phyloP scores from a whole-genome alignment of 164 flowering plant species.

The Houttuynia cordata region DNA sequence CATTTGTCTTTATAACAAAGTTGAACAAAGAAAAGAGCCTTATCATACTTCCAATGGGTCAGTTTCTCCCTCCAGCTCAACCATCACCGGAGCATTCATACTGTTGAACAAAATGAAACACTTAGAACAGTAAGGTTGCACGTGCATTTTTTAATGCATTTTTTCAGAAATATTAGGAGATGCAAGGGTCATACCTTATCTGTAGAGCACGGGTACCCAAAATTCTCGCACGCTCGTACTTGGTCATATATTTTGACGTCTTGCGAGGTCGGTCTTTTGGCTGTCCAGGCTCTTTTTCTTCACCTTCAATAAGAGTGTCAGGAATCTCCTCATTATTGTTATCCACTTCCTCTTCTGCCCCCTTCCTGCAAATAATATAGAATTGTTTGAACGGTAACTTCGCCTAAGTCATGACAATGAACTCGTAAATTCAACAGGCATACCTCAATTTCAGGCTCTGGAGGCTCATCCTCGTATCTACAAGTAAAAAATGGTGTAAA shows the following conservation, averaged over 20 bases:
- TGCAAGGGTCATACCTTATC: slow-evolving; percentile 28
- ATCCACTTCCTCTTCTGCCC: slow-evolving; percentile 34
- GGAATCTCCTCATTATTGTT: slow-evolving; percentile 31
- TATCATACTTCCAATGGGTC: slow-evolving; percentile 49
- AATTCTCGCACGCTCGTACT: slow-evolving; percentile 55
- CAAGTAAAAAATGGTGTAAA: background rate
- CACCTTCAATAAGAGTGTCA: slow-evolving; percentile 29
- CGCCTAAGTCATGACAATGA: background rate
- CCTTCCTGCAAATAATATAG: slow-evolving; percentile 26
- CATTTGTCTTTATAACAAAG: no score
- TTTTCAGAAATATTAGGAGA: background rate
- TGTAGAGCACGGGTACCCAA: slow-evolving; percentile 59
- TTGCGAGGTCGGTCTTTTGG: slow-evolving; percentile 29
- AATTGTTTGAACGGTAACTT: no score
- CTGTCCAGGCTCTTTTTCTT: slow-evolving; percentile 27
- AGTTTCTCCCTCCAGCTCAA: slow-evolving; percentile 63
- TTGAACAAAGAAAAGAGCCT: no score
- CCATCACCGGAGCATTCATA: slow-evolving; percentile 76
- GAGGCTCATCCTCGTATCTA: background rate
- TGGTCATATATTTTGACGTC: slow-evolving; percentile 55
- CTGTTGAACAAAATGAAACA: slow-evolving; percentile 14
- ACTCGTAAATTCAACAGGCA: background rate
- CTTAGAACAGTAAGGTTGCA: background rate
- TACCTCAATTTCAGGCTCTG: background rate
- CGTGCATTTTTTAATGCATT: background rate